A percentile compares a stretch with the other conserved stretches of the same genome.
Conservation (phyloP, 2,329 filamentous ascomycete species). For the Karstenula rhodostoma region DNA sequence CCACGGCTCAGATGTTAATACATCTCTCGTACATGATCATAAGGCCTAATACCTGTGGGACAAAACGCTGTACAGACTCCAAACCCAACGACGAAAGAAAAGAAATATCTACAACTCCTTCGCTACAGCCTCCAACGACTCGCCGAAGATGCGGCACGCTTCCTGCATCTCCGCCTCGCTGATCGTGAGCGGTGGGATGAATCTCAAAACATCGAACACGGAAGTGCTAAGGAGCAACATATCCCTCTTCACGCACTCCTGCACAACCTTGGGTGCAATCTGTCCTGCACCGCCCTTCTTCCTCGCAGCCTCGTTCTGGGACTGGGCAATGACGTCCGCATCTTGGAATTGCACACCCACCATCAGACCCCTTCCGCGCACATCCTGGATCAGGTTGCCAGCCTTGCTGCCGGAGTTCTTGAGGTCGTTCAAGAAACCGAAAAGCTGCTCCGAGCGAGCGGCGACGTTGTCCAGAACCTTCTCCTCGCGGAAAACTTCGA, state of each 20-base stretch:
- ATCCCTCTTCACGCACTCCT: slow-evolving; percentile 37
- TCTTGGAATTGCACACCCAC: slow-evolving; percentile 39
- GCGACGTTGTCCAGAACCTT: slow-evolving; percentile 39
- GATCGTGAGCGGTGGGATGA: slow-evolving; percentile 40
- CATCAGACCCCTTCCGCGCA: slow-evolving; percentile 39
- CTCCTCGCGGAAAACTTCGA: slow-evolving; percentile 37
- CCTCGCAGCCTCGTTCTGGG: slow-evolving; percentile 29
- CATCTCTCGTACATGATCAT: background rate
- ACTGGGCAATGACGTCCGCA: slow-evolving; percentile 25
- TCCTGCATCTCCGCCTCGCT: slow-evolving; percentile 36
- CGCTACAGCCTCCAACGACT: slow-evolving; percentile 37
- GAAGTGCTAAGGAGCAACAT: slow-evolving; percentile 43
- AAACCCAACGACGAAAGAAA: background rate
- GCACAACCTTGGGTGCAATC: slow-evolving; percentile 38
- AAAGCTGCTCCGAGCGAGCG: slow-evolving; percentile 37
- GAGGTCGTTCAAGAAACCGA: slow-evolving; percentile 33
- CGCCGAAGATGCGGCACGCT: slow-evolving; percentile 36
- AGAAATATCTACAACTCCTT: slow-evolving; percentile 27
- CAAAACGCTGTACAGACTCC: background rate
- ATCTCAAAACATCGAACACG: slow-evolving; percentile 39
- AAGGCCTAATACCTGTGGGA: background rate
- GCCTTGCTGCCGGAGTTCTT: slow-evolving; percentile 35
- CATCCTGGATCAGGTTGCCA: slow-evolving; percentile 39
- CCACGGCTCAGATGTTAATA: background rate
- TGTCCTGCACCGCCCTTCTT: slow-evolving; percentile 27